A percentile compares a stretch with the other conserved stretches of the same genome.
Evolutionary conservation across 805 yeast genomes (phyloP).

Genomic region (Candida sithepensis): DNA sequence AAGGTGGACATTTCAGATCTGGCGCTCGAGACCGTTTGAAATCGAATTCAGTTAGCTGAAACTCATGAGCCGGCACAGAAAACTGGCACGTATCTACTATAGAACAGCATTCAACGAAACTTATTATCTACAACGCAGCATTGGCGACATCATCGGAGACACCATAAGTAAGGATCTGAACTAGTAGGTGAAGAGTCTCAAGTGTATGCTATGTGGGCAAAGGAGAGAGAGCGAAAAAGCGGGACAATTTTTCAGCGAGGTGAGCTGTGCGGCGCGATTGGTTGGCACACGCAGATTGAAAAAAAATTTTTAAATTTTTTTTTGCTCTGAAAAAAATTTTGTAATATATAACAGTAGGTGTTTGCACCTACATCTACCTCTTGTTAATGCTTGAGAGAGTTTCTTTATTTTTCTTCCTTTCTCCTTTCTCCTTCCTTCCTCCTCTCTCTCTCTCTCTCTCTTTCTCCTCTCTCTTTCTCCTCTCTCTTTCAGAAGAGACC

Average conservation of each 20-base stretch:
- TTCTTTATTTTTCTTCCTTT: constrained; percentile 7
- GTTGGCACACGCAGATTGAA: background rate
- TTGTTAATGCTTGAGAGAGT: background rate
- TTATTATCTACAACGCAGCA: too few relatives aligned
- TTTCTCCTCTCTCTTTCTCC: constrained; percentile 33
- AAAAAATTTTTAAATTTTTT: background rate
- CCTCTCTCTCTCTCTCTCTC: constrained; percentile 31
- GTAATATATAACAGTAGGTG: background rate
- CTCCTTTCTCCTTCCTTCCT: constrained; percentile 23
- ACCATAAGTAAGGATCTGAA: too few relatives aligned
- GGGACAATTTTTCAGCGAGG: background rate
- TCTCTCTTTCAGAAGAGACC: constrained; percentile 38
- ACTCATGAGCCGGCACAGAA: too few relatives aligned
- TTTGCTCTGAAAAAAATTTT: background rate
- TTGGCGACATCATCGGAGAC: too few relatives aligned
- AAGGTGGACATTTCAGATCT: background rate
- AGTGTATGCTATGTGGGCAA: too few relatives aligned
- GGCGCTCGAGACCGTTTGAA: background rate
- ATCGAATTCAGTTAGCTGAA: background rate
- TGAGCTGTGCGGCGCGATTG: background rate
- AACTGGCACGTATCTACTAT: too few relatives aligned
- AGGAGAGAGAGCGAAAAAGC: background rate
- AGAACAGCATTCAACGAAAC: too few relatives aligned
- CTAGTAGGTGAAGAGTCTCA: too few relatives aligned
- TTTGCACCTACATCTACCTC: background rate